Base-by-base conservation (phyloP, 192 early-diverging fungal species). In the Phlyctochytrium planicorne region DNA sequence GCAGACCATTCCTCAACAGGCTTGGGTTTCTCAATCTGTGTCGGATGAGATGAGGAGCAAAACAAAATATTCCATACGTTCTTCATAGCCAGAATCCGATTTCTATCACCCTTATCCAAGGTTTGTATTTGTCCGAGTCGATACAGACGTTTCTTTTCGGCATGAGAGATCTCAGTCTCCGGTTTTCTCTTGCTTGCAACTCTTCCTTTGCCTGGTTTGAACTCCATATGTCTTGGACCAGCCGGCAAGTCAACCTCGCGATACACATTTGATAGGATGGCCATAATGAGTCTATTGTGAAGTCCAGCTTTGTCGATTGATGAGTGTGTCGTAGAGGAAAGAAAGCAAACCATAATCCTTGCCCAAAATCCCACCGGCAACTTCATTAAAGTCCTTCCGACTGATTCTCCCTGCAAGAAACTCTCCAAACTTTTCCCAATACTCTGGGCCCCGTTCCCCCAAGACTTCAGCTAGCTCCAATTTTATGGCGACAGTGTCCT, bases 401-500 rank as follows among this genome's bases (percentile, higher is more conserved):
- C 53, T 29, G 27, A 40, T 52, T 62, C 59, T 72, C 29, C 75
- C 73, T 6, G 34, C 25, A 14, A 83, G 50, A 70, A 74, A 80
- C 10, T 76, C 70, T 30, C 59, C 55, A 30, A 83, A 60, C 53
- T 68, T 63, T 12, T 25, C 20, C 81, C 81, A 83, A 61, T 83
- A 83, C 2, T 40, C 67, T 34, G 57, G 40, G n/a, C 68, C 81
- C 10, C 62, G 62, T 14, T 74, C 73, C 3, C 78, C 78, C 12
- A 80, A 61, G 25, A 66, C 70, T 30, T 63, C 68, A 23, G 66
- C 70, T 59, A 83, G 73, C 62, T 83, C 53, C 63, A 65, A 34
- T 59, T 82, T 82, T 3, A 82, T 36, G 0, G 70, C 64, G 3
- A 78, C 29, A 36, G 75, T 80, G 63, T 82, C 76, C 36, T 59